Evolutionary conservation across 73 alveolate species (phyloP).

Genomic region (Uronychia binucleata): DNA sequence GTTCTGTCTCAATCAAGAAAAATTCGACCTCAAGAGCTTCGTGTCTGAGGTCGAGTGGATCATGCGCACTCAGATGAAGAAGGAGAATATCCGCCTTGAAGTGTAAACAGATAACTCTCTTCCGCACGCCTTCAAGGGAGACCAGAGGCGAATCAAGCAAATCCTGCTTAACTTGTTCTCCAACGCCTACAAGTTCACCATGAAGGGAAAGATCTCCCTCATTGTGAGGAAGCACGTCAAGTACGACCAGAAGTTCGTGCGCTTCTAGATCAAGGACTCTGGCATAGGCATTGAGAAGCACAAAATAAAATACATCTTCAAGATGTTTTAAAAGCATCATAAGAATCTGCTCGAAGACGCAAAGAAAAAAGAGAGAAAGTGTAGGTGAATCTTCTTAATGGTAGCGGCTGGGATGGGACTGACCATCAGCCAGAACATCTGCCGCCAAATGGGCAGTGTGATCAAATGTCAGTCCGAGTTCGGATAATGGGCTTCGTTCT

Average conservation of each 20-base stretch:
- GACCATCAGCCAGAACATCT: conserved; percentile 28
- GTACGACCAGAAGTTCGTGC: neutral
- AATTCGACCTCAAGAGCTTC: conserved; percentile 2
- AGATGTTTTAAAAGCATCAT: conserved; percentile 17
- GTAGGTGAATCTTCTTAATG: neutral
- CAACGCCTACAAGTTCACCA: conserved; percentile 41
- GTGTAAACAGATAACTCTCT: conserved; percentile 19
- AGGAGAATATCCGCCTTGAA: conserved; percentile 17
- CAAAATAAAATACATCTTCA: conserved; percentile 17
- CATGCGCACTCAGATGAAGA: conserved; percentile 20
- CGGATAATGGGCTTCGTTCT: conserved; percentile 15
- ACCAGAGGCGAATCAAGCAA: conserved; percentile 26
- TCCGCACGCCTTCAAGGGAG: conserved; percentile 17
- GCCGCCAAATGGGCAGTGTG: conserved; percentile 11
- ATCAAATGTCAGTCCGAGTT: conserved; percentile 27
- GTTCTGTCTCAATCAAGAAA: neutral
- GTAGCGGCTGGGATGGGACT: conserved; percentile 54
- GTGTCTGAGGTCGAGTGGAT: conserved; percentile 15
- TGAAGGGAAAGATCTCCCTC: conserved; percentile 28
- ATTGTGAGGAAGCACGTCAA: conserved; percentile 1
- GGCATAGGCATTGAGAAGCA: conserved; percentile 39
- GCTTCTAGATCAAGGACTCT: conserved; percentile 31
- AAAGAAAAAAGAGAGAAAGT: conserved; percentile 7
- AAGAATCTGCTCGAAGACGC: conserved; percentile 4
- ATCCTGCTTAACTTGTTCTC: conserved; percentile 23